phyloP scores from a whole-genome alignment of 2,329 filamentous ascomycete species.

The Ophiostoma australiae region DNA sequence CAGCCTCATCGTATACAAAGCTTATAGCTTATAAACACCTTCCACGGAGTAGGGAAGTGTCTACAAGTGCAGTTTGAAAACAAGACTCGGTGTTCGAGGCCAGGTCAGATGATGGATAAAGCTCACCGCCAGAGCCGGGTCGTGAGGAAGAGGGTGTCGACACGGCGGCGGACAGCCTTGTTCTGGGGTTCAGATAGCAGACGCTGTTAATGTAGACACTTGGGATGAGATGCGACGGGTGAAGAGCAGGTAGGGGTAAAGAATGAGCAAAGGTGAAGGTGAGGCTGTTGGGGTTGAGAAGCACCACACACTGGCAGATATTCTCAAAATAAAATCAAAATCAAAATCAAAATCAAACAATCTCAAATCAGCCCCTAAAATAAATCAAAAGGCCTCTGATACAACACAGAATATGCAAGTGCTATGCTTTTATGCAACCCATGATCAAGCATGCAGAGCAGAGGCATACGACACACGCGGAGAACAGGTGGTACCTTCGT shows the following conservation, averaged over 20 bases:
- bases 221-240: background rate
- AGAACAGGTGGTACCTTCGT: background rate
- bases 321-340: background rate
- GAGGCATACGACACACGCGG: background rate
- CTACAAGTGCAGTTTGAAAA: background rate
- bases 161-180: constrained; percentile 4
- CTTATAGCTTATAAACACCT: background rate
- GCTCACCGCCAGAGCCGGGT: constrained; percentile 6
- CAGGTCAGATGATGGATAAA: background rate
- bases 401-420: background rate
- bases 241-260: background rate
- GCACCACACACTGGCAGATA: background rate
- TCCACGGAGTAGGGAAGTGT: background rate
- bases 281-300: too few relatives aligned
- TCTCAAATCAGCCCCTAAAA: background rate
- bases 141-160: background rate
- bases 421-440: background rate
- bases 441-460: background rate
- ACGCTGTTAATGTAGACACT: background rate
- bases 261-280: too few relatives aligned
- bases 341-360: too few relatives aligned
- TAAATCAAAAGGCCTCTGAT: background rate
- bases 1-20: background rate
- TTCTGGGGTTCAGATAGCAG: background rate
- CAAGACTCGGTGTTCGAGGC: background rate